Evolutionary conservation across 768 basidiomycete genomes (phyloP).

Genomic region (Termitomyces sp.): DNA sequence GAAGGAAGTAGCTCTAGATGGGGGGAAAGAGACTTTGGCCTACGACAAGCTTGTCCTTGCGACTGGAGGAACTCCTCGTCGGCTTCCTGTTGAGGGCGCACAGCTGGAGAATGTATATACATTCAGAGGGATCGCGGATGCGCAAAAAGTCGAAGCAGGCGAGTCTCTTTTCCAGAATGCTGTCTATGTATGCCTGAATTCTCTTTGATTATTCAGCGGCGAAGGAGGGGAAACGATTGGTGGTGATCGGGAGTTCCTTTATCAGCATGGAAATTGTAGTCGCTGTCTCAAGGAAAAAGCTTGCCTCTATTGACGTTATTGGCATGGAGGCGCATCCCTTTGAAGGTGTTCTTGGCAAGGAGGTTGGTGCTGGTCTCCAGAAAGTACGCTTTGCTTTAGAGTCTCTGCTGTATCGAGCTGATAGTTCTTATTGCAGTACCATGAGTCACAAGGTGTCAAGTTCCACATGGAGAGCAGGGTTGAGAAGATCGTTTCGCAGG

Average conservation of each 20-base stretch:
- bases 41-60: constrained; percentile 83
- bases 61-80: constrained; percentile 66
- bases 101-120: constrained; percentile 75
- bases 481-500: constrained; percentile 57
- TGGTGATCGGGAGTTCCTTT: constrained; percentile 86
- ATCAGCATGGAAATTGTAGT: constrained; percentile 90
- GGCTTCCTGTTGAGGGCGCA: constrained; percentile 71
- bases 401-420: not conserved
- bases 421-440: constrained; percentile 41
- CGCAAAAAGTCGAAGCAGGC: constrained; percentile 70
- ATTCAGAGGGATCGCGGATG: constrained; percentile 64
- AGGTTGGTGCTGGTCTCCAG: constrained; percentile 71
- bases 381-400: constrained; percentile 41
- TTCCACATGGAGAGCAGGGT: constrained; percentile 77
- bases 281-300: constrained; percentile 67
- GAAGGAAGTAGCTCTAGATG: constrained; percentile 59
- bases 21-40: constrained; percentile 49
- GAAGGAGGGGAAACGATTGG: constrained; percentile 69
- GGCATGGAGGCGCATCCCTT: constrained; percentile 83
- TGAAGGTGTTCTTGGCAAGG: constrained; percentile 72
- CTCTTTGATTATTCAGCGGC: constrained; percentile 33
- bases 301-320: constrained; percentile 78
- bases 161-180: constrained; percentile 10
- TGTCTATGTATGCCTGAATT: not conserved
- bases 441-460: constrained; percentile 77